phyloP scores from a whole-genome alignment of 148 eudicot genomes.

The Camellia sinensis region DNA sequence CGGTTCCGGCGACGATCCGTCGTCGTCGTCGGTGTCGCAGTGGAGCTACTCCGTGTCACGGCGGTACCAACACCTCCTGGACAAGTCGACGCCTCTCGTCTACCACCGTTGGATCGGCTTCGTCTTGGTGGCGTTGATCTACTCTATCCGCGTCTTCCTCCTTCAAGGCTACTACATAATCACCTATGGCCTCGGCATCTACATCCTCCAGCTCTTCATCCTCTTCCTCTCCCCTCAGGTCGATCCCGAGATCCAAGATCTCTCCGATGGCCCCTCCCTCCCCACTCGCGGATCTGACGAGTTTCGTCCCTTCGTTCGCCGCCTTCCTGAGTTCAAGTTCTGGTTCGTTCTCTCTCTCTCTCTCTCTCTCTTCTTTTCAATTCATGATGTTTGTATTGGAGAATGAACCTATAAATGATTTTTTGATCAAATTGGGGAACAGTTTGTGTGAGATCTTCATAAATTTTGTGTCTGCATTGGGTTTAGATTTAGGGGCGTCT shows the following conservation, averaged over 20 bases:
- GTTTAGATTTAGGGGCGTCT: not conserved
- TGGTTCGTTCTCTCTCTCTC: slow-evolving; percentile 26
- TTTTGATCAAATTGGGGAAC: not conserved
- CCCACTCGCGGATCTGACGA: slow-evolving; percentile 56
- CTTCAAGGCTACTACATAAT: slow-evolving; percentile 47
- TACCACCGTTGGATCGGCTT: slow-evolving; percentile 54
- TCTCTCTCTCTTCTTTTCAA: not conserved
- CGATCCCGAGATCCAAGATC: slow-evolving; percentile 43
- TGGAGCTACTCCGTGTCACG: slow-evolving; percentile 25
- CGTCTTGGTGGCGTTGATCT: slow-evolving; percentile 24
- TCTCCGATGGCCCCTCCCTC: slow-evolving; percentile 39
- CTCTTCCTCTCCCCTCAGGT: slow-evolving; percentile 55
- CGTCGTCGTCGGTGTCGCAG: slow-evolving; percentile 20
- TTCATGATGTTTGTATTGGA: not conserved
- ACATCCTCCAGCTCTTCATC: slow-evolving; percentile 44
- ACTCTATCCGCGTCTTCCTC: slow-evolving; percentile 47
- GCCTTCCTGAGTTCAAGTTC: slow-evolving; percentile 61
- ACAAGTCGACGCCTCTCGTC: slow-evolving; percentile 45
- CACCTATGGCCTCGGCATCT: slow-evolving; percentile 54
- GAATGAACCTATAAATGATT: not conserved
- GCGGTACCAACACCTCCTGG: slow-evolving; percentile 51
- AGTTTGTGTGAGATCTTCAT: not conserved
- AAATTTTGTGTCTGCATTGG: not conserved
- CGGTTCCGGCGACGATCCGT: slow-evolving; percentile 20
- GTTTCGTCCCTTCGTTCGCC: slow-evolving; percentile 59